Percentiles rank a stretch among this genome's conserved stretches.
Evolutionary conservation across 108 stramenopile species (phyloP).

Genomic region (Pseudonitzschia delicatissima): DNA sequence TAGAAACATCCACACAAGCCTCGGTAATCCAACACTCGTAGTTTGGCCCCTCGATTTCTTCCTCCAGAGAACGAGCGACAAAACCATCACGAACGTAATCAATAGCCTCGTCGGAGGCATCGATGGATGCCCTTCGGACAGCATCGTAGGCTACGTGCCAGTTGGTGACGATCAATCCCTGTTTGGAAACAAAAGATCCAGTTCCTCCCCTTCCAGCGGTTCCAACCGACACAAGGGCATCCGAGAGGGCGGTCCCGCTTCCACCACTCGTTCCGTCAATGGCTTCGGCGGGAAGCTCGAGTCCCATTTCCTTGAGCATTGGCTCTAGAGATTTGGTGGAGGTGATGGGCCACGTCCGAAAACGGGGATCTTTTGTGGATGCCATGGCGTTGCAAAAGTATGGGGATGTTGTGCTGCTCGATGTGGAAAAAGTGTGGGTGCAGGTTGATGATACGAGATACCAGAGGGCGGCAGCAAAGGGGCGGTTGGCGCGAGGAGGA

Average conservation of each 20-base stretch:
- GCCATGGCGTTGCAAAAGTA: no score
- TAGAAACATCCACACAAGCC: neutral
- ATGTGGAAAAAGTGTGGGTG: no score
- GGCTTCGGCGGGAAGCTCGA: neutral
- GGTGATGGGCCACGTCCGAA: neutral
- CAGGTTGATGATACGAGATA: no score
- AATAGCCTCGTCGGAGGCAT: neutral
- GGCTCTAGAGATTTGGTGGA: neutral
- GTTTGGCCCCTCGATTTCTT: neutral
- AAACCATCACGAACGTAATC: neutral
- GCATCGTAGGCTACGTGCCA: neutral
- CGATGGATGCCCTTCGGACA: neutral
- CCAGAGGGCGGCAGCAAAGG: no score
- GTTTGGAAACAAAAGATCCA: neutral
- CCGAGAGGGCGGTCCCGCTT: neutral
- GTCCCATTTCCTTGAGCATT: neutral
- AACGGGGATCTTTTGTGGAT: no score
- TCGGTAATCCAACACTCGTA: neutral
- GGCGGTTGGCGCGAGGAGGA: no score
- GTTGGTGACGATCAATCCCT: neutral
- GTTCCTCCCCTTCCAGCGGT: neutral
- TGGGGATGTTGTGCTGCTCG: no score
- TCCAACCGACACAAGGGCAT: neutral
- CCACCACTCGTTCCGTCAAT: neutral
- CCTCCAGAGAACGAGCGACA: neutral